These are phyloP conservation scores for Paramecium tetraurelia DNA, from an alignment of 73 alveolate species.

Conservation along the genomic window DNA sequence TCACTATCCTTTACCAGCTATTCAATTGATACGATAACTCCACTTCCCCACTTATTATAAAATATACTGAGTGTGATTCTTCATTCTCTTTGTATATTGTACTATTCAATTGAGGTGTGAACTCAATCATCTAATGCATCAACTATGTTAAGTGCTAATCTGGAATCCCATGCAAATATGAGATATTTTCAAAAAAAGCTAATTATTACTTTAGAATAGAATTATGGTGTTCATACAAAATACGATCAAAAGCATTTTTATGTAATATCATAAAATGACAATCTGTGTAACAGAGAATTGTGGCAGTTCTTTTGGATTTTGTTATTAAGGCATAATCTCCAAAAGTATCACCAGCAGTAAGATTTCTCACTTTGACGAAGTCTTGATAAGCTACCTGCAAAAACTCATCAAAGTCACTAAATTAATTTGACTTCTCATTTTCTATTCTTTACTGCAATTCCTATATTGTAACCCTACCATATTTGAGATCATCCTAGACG, in stretches of 20 bases:
- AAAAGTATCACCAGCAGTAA: constrained; percentile 32
- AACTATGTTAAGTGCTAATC: background rate
- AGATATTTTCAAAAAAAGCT: background rate
- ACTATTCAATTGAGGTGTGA: background rate
- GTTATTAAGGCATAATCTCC: constrained; percentile 33
- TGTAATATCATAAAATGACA: constrained; percentile 78
- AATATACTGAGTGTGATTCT: background rate
- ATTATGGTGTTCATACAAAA: constrained; percentile 47
- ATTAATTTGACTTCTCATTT: background rate
- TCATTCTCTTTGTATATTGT: background rate
- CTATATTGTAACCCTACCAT: background rate
- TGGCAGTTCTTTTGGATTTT: constrained; percentile 21
- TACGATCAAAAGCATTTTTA: constrained; percentile 70
- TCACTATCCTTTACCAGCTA: background rate
- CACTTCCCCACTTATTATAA: background rate
- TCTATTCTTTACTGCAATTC: background rate
- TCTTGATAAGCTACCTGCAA: background rate
- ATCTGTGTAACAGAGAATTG: background rate
- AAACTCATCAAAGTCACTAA: constrained; percentile 8
- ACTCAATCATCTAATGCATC: background rate
- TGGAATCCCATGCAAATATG: background rate
- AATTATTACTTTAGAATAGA: background rate
- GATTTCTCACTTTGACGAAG: background rate
- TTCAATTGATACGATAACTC: background rate
- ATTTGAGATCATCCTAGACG: background rate